Base-by-base conservation (phyloP, 2,329 filamentous ascomycete species). In the Westerdykella ornata region DNA sequence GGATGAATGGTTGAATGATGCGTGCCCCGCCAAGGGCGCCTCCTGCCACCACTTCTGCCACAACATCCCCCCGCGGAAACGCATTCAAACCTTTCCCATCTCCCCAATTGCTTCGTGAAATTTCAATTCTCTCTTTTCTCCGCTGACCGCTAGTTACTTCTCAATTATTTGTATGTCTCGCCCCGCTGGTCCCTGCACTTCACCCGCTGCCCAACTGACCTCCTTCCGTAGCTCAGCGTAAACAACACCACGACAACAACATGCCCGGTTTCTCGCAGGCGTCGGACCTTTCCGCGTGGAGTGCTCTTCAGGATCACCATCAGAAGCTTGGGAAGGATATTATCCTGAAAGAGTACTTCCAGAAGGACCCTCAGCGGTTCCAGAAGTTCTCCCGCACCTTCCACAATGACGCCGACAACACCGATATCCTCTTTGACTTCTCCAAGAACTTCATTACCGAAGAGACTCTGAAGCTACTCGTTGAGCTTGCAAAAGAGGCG, bases 401-500 rank as follows among this genome's bases (percentile, higher is more conserved):
- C 70, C 73, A 78, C 57, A 89, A 87, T 69, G 68, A 78, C 39
- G 82, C 85, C 54, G 86, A 94, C 61, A 77, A 77, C 60, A 82
- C 81, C 55, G 88, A 96, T 52, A 92, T 94, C 60, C 80, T 98
- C 50, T 98, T 97, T 70, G 92, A 98, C 71, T 98, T 95, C 73
- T 92, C 85, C 75, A 98, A 98, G 81, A 98, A 98, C 80, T 89
- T 98, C 70, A 69, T 97, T 59, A 92, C 85, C 48, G 86, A 95
- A 56, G 89, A 97, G 72, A 97, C 90, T 4, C 75, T 97, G 38
- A 76, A 84, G 52, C 77, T 95, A 37, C 79, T 98, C 40, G 76
- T 94, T 59, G 83, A 94, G 74, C 81, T 98, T 19, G 92, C 92
- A 49, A 83, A 89, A 71, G 85, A 97, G 72, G 88, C 90, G 52